A percentile compares a stretch with the other conserved stretches of the same genome.
These are phyloP conservation scores for Suhomyces bribrorum DNA, from an alignment of 1,139 yeast species.

Conservation along the genomic window DNA sequence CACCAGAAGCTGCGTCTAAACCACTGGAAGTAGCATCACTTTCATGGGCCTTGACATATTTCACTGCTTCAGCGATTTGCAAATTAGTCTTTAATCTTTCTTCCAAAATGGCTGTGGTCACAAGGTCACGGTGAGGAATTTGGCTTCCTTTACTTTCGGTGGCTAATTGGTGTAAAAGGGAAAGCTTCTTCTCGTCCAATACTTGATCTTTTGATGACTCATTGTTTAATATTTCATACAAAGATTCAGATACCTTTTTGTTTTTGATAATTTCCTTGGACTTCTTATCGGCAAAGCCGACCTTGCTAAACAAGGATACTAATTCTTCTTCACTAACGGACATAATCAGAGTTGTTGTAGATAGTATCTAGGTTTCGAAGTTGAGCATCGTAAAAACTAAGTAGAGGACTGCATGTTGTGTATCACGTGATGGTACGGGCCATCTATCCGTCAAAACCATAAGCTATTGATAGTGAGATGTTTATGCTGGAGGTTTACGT, in stretches of 20 bases:
- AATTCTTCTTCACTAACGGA: conserved; percentile 31
- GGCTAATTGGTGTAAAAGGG: conserved; percentile 77
- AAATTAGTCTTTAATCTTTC: conserved; percentile 65
- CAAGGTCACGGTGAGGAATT: conserved; percentile 45
- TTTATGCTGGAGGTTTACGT: too few relatives aligned
- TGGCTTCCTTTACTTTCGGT: conserved; percentile 55
- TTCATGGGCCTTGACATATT: conserved; percentile 58
- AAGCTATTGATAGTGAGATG: too few relatives aligned
- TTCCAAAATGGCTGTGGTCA: conserved; percentile 62
- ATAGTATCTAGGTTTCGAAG: neutral
- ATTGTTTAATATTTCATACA: conserved; percentile 57
- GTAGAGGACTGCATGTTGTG: neutral
- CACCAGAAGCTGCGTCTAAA: conserved; percentile 71
- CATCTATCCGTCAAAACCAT: too few relatives aligned
- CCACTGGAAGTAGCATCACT: conserved; percentile 41
- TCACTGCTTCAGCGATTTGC: conserved; percentile 81
- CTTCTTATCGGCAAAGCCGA: conserved; percentile 74
- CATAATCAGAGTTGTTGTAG: conserved; percentile 3
- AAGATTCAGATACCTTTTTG: conserved; percentile 74
- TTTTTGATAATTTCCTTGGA: conserved; percentile 77
- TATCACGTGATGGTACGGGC: too few relatives aligned
- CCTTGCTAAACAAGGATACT: conserved; percentile 48
- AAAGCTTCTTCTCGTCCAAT: conserved; percentile 51
- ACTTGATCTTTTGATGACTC: conserved; percentile 27
- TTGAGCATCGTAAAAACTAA: neutral